A percentile compares a stretch with the other conserved stretches of the same genome.
Evolutionary conservation across 441 rosid species (phyloP).

Genomic region (Adansonia madagascariensis): DNA sequence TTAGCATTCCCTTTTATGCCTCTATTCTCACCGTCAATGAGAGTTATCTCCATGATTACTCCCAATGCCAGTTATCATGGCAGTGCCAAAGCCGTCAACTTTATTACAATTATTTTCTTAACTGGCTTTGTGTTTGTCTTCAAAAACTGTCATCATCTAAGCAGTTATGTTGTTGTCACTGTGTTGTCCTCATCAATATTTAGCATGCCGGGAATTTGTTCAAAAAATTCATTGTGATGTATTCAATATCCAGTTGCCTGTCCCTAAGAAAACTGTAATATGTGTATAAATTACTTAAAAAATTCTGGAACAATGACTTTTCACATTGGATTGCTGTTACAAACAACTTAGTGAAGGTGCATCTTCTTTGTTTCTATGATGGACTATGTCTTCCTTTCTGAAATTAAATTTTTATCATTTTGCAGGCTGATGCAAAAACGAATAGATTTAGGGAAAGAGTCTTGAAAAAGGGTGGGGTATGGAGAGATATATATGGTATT

Average conservation of each 20-base stretch:
- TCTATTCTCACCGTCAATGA: background rate
- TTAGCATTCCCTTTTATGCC: background rate
- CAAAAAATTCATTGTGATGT: background rate
- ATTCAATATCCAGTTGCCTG: background rate
- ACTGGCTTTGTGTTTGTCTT: background rate
- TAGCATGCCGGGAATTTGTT: background rate
- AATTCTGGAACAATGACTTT: background rate
- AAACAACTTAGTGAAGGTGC: background rate
- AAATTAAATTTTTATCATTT: slow-evolving; percentile 25
- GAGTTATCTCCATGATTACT: background rate
- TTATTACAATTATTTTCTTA: slow-evolving; percentile 10
- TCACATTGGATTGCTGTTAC: background rate
- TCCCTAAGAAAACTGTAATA: background rate
- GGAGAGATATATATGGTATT: slow-evolving; percentile 91
- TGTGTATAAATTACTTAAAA: background rate
- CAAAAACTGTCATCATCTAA: background rate
- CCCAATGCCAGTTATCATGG: background rate
- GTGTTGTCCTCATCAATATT: slow-evolving; percentile 15
- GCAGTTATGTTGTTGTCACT: background rate
- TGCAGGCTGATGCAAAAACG: slow-evolving; percentile 99
- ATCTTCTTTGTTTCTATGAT: background rate
- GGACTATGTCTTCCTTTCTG: slow-evolving; percentile 9
- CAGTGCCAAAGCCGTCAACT: slow-evolving; percentile 2
- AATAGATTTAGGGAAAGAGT: slow-evolving; percentile 86
- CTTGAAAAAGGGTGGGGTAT: slow-evolving; percentile 81